phyloP scores from a whole-genome alignment of 1,139 yeast species.

The Kodamaea sp. region DNA sequence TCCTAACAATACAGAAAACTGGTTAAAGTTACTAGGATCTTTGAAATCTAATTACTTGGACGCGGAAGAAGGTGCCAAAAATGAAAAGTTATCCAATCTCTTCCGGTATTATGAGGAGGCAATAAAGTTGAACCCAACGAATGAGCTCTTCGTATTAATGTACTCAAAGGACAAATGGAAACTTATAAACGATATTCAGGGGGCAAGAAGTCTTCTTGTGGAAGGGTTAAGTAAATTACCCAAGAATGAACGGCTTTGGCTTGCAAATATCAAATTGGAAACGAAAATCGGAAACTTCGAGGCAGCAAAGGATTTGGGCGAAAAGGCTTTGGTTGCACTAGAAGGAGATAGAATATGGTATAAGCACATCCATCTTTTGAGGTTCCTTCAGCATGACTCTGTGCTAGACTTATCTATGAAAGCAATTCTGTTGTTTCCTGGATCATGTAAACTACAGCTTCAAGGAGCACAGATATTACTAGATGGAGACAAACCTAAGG shows the following conservation, averaged over 20 bases:
- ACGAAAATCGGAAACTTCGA: slow-evolving; percentile 36
- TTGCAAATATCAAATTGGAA: slow-evolving; percentile 70
- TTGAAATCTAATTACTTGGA: slow-evolving; percentile 32
- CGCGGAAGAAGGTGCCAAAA: neutral
- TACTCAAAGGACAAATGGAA: slow-evolving; percentile 73
- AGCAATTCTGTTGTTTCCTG: slow-evolving; percentile 51
- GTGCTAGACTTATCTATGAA: slow-evolving; percentile 44
- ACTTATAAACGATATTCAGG: slow-evolving; percentile 42
- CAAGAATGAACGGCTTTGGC: slow-evolving; percentile 59
- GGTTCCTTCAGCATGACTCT: slow-evolving; percentile 26
- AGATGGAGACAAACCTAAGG: slow-evolving; percentile 23
- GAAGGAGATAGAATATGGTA: slow-evolving; percentile 58
- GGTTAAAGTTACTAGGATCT: slow-evolving; percentile 55
- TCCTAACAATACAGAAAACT: slow-evolving; percentile 52
- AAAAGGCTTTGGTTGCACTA: slow-evolving; percentile 35
- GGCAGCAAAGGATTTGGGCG: slow-evolving; percentile 45
- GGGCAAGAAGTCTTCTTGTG: slow-evolving; percentile 55
- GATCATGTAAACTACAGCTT: slow-evolving; percentile 51
- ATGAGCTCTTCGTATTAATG: slow-evolving; percentile 59
- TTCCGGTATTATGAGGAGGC: slow-evolving; percentile 55
- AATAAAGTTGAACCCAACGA: slow-evolving; percentile 46
- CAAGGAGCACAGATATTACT: slow-evolving; percentile 59
- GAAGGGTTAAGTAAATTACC: slow-evolving; percentile 47
- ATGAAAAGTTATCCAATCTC: slow-evolving; percentile 22
- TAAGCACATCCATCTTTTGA: slow-evolving; percentile 58